Conservation (phyloP, 768 basidiomycete genomes). For the Rhizopogon vulgaris region DNA sequence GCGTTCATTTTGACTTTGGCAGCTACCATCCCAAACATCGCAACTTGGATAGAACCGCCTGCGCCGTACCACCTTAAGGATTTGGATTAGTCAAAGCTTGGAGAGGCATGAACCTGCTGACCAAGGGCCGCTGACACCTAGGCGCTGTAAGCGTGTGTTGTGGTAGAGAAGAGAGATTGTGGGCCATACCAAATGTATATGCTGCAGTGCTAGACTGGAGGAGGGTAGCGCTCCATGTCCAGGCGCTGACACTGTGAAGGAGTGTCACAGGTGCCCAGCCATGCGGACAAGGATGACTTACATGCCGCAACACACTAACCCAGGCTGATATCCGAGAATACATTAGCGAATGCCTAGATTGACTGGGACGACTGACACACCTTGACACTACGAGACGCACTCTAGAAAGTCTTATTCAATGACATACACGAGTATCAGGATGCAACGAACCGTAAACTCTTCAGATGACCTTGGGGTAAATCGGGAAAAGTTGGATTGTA, state of each 20-base stretch:
- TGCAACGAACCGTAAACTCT: conserved; percentile 22
- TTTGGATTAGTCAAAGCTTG: not conserved
- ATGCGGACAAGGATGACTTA: conserved; percentile 2
- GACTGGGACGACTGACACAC: conserved; percentile 6
- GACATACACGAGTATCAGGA: not conserved
- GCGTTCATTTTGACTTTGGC: conserved; percentile 39
- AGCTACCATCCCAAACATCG: conserved; percentile 32
- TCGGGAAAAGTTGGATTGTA: conserved; percentile 29
- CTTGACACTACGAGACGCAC: conserved; percentile 28
- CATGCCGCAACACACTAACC: conserved; percentile 32
- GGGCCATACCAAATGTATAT: conserved; percentile 23
- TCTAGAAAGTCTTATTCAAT: conserved; percentile 9
- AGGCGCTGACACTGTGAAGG: conserved; percentile 24
- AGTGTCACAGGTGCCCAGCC: not conserved
- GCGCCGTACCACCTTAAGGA: conserved; percentile 29
- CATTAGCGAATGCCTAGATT: not conserved
- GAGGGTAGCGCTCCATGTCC: conserved; percentile 36
- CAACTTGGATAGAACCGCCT: conserved; percentile 33
- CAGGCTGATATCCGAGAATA: conserved; percentile 14
- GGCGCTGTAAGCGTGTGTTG: not conserved
- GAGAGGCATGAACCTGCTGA: not conserved
- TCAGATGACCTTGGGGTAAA: conserved; percentile 28
- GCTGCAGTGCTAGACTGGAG: conserved; percentile 31
- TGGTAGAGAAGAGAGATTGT: not conserved
- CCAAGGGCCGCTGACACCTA: conserved; percentile 31